Evolutionary conservation across 192 early-diverging fungal species (phyloP), one percentile per base, ranked within the genome.

Genomic region (Gaertneriomyces sp.): DNA sequence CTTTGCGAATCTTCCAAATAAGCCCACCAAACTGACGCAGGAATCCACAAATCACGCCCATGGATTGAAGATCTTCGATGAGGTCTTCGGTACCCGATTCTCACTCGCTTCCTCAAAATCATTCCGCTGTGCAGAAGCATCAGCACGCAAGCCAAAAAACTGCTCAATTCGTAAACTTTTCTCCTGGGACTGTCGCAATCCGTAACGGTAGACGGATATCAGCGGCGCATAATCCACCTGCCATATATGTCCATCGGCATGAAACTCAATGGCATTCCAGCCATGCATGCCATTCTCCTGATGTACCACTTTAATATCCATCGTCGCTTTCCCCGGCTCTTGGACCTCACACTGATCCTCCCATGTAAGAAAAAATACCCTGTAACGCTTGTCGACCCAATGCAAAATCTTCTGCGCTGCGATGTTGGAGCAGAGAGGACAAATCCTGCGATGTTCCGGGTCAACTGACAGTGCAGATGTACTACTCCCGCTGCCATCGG

Each of bases 351-450:
- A 68, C 6, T 12, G 11, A 56, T 58, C 55, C 8, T 19, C 33
- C 66, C 57, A 60, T 10, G 66, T 46, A 49, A 60, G 66, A 39
- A 51, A 68, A 51, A 68, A 60, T n/a, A 66, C 64, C 6, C 64
- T 46, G 59, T 46, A 66, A 11, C 44, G 52, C 64, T 66, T 66
- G 44, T 66, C 64, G 19, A 58, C 45, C 53, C 64, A 58, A 9
- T 19, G 57, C 9, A 20, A 44, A 47, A 66, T 66, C 64, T 66
- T 58, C 41, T 14, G 49, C 44, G 45, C 45, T 11, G 17, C n/a
- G n/a, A 42, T 4, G 10, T 20, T 12, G 19, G 14, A n/a, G 54
- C 64, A 66, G 12, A 66, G 44, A 14, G 40, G 42, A 40, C 64
- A 66, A 19, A 42, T 41, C 53, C 4, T 16, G 10, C 63, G 63